phyloP scores from a whole-genome alignment of 768 basidiomycete genomes.

The Trametes punicea region DNA sequence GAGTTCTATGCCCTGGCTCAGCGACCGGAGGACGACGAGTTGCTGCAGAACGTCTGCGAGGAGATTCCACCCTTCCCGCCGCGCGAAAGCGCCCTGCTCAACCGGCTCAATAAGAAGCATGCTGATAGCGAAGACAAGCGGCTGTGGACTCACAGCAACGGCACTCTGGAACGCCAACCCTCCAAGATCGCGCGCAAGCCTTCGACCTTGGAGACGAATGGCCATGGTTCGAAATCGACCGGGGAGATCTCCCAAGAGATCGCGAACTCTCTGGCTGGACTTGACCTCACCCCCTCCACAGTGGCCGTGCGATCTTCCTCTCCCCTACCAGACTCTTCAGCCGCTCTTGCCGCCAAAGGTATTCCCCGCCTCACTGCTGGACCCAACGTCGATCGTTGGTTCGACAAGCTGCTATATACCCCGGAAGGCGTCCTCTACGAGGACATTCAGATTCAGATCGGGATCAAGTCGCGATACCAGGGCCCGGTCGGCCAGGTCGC shows the following conservation, averaged over 20 bases:
- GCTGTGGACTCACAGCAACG: slow-evolving; percentile 90
- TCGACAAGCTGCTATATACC: slow-evolving; percentile 74
- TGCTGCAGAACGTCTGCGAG: slow-evolving; percentile 92
- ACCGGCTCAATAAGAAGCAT: slow-evolving; percentile 83
- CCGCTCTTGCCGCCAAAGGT: slow-evolving; percentile 32
- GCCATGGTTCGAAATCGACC: slow-evolving; percentile 33
- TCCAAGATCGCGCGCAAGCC: slow-evolving; percentile 39
- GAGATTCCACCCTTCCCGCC: slow-evolving; percentile 99
- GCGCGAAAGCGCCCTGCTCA: slow-evolving; percentile 85
- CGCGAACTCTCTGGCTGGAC: slow-evolving; percentile 75
- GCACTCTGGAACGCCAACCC: slow-evolving; percentile 57
- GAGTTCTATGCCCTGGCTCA: slow-evolving; percentile 90
- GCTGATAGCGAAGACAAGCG: slow-evolving; percentile 93
- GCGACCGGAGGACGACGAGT: slow-evolving; percentile 84
- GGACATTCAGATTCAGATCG: slow-evolving; percentile 92
- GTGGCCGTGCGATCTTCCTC: slow-evolving; percentile 21
- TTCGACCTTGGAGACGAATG: slow-evolving; percentile 33
- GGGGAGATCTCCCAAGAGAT: slow-evolving; percentile 51
- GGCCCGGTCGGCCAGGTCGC: slow-evolving; percentile 92
- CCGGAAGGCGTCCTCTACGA: slow-evolving; percentile 93
- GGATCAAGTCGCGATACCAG: slow-evolving; percentile 95
- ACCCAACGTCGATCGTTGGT: slow-evolving; percentile 85
- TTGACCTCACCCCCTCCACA: slow-evolving; percentile 46
- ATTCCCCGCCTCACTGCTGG: slow-evolving; percentile 59
- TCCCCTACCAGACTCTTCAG: slow-evolving; percentile 13